phyloP scores from a whole-genome alignment of 2,329 filamentous ascomycete species.

The Cladosporium cucumerinum region DNA sequence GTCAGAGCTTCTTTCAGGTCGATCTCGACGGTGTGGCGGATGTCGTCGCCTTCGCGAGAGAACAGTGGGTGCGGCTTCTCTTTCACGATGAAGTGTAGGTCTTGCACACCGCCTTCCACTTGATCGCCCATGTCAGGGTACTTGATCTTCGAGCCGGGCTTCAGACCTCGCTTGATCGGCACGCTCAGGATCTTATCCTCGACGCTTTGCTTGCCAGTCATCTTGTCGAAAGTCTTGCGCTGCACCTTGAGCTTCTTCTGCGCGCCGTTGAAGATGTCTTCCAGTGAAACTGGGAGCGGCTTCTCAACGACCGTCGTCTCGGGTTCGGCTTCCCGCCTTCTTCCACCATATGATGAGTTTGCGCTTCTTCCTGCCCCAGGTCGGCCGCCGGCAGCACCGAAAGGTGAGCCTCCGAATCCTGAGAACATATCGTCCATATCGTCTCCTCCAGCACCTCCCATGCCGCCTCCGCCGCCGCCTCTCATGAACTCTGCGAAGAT shows the following conservation, averaged over 20 bases:
- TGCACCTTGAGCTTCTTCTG: constrained; percentile 99
- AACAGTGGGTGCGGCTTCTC: constrained; percentile 90
- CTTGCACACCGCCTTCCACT: constrained; percentile 91
- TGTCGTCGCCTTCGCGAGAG: constrained; percentile 82
- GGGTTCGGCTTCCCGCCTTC: constrained; percentile 57
- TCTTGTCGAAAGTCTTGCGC: constrained; percentile 82
- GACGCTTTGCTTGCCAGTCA: constrained; percentile 75
- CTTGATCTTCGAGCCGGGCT: constrained; percentile 97
- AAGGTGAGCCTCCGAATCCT: constrained; percentile 31
- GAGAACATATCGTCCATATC: constrained; percentile 17
- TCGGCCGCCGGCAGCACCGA: constrained; percentile 26
- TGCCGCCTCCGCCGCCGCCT: constrained; percentile 36
- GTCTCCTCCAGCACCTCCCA: constrained; percentile 41
- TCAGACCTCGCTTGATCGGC: constrained; percentile 90
- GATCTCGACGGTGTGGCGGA: constrained; percentile 74
- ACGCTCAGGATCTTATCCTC: constrained; percentile 91
- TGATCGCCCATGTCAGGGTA: constrained; percentile 97
- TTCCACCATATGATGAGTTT: constrained; percentile 23
- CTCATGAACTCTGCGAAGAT: constrained; percentile 82
- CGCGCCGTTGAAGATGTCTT: constrained; percentile 81
- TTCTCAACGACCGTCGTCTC: constrained; percentile 91
- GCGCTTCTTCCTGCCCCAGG: constrained; percentile 24
- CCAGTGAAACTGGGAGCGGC: constrained; percentile 73
- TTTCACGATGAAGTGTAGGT: constrained; percentile 89
- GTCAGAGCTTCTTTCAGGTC: constrained; percentile 91